Evolutionary conservation across 768 basidiomycete genomes (phyloP).

Genomic region (Agaricus subrufescens): DNA sequence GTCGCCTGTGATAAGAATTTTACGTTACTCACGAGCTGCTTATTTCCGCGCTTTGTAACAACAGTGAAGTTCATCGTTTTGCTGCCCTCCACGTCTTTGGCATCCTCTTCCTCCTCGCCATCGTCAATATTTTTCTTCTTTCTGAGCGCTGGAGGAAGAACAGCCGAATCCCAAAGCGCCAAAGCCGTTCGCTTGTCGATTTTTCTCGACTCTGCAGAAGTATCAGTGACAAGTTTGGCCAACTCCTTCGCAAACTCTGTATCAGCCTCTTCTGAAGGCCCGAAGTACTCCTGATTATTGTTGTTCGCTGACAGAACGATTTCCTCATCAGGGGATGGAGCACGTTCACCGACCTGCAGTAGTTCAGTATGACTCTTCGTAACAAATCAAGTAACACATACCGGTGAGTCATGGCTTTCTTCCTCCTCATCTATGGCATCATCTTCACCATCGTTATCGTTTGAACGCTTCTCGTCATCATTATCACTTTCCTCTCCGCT

Average conservation of each 20-base stretch:
- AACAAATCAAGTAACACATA: constrained; percentile 25
- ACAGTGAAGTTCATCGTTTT: constrained; percentile 87
- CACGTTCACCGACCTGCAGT: constrained; percentile 55
- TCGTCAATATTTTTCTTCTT: constrained; percentile 63
- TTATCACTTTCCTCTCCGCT: constrained; percentile 62
- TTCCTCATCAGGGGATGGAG: constrained; percentile 79
- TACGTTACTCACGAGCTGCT: constrained; percentile 64
- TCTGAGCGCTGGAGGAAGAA: constrained; percentile 59
- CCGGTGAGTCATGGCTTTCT: constrained; percentile 48
- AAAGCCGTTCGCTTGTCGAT: constrained; percentile 86
- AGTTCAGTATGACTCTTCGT: not conserved
- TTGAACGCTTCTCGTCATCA: constrained; percentile 51
- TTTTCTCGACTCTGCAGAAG: constrained; percentile 75
- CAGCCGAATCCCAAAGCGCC: constrained; percentile 85
- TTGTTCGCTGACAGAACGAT: constrained; percentile 60
- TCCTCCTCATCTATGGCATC: constrained; percentile 68
- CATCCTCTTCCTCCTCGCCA: constrained; percentile 43
- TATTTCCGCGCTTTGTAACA: constrained; percentile 89
- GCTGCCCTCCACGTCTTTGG: constrained; percentile 27
- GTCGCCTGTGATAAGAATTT: not conserved
- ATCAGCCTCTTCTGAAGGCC: constrained; percentile 85
- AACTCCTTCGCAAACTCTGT: constrained; percentile 94
- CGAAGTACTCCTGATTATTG: constrained; percentile 62
- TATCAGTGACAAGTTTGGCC: constrained; percentile 91
- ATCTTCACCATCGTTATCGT: constrained; percentile 39